phyloP scores from a whole-genome alignment of 768 basidiomycete genomes.

The Roridomyces roridus region DNA sequence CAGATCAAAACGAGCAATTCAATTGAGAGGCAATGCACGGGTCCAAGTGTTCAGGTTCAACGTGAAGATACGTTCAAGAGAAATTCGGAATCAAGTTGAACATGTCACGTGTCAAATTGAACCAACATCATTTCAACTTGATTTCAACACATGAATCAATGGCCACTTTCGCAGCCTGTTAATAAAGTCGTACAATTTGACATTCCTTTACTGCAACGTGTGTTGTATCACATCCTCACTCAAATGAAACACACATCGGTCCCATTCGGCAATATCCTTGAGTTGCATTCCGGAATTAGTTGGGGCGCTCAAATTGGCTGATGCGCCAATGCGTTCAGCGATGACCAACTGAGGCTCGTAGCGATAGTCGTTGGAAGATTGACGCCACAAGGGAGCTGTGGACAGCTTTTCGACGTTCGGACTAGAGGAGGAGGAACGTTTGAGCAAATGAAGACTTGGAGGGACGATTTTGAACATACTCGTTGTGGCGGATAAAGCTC shows the following conservation, averaged over 20 bases:
- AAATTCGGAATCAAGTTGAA: too few relatives aligned
- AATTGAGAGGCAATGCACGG: too few relatives aligned
- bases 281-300: neutral
- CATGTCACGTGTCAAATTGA: too few relatives aligned
- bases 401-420: neutral
- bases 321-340: neutral
- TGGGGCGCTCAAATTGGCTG: neutral
- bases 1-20: too few relatives aligned
- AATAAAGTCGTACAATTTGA: too few relatives aligned
- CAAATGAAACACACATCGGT: neutral
- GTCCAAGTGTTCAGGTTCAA: too few relatives aligned
- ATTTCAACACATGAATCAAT: too few relatives aligned
- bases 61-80: too few relatives aligned
- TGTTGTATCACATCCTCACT: neutral
- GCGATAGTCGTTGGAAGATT: neutral
- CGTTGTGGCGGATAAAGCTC: neutral
- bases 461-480: neutral
- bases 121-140: too few relatives aligned
- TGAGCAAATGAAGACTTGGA: neutral
- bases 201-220: too few relatives aligned
- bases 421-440: neutral
- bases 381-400: neutral
- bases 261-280: neutral
- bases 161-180: too few relatives aligned
- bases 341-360: neutral